Evolutionary conservation across 345 rosid genomes (phyloP).

Genomic region (Eucalyptus leucophloia): DNA sequence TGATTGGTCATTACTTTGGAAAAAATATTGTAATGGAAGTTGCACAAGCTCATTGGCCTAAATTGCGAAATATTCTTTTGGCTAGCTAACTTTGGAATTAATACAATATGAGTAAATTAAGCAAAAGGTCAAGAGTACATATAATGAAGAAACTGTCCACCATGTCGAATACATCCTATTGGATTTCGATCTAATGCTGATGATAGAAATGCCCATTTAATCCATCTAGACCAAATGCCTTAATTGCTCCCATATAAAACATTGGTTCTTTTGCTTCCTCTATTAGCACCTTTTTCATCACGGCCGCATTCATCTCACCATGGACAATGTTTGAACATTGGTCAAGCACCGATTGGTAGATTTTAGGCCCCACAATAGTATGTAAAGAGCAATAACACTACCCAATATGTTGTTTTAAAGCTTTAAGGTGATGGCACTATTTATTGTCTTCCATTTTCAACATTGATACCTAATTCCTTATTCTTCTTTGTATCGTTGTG

Average conservation of each 20-base stretch:
- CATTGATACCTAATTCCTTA: no score
- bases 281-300: not conserved
- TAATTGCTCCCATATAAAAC: not conserved
- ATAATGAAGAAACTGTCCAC: not conserved
- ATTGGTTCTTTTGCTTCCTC: not conserved
- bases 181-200: not conserved
- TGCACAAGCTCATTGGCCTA: not conserved
- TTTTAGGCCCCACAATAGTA: not conserved
- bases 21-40: no score
- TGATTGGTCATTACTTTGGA: not conserved
- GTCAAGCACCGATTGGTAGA: not conserved
- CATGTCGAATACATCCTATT: not conserved
- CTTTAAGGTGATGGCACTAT: not conserved
- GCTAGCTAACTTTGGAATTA: not conserved
- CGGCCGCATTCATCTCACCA: not conserved
- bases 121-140: no score
- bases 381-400: not conserved
- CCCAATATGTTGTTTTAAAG: not conserved
- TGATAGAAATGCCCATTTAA: no score
- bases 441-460: not conserved
- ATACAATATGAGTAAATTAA: not conserved
- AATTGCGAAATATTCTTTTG: not conserved
- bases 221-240: not conserved
- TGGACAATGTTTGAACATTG: not conserved
- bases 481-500: no score